A percentile compares a stretch with the other conserved stretches of the same genome.
Conservation (phyloP, 306 rosid species). For the Calophaca sinica region DNA sequence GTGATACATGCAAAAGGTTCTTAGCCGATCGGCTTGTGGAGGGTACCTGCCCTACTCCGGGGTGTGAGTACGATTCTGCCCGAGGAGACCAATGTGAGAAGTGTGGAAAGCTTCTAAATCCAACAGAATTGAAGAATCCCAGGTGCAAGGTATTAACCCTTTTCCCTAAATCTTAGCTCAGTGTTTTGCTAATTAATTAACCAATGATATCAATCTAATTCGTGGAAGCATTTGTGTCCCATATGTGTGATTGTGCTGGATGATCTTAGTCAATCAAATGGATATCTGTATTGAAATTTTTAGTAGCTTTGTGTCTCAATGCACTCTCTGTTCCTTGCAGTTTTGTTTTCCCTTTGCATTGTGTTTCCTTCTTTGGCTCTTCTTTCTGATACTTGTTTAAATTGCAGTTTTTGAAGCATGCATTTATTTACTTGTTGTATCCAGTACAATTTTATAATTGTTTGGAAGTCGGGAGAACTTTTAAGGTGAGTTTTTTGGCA, state of each 20-base stretch:
- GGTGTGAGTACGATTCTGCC: slow-evolving; percentile 90
- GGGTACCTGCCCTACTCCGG: slow-evolving; percentile 82
- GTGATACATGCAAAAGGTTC: slow-evolving; percentile 82
- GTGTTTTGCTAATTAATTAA: slow-evolving; percentile 32
- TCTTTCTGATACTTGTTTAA: not conserved
- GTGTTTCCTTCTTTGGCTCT: slow-evolving; percentile 8
- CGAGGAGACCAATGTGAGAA: slow-evolving; percentile 98
- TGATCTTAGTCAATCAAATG: not conserved
- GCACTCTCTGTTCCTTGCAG: not conserved
- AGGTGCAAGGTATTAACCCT: slow-evolving; percentile 79
- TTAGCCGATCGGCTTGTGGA: slow-evolving; percentile 94
- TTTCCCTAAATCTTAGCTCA: not conserved
- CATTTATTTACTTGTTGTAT: slow-evolving; percentile 19
- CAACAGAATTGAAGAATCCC: slow-evolving; percentile 83
- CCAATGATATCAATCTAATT: not conserved
- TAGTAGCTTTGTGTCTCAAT: slow-evolving; percentile 4
- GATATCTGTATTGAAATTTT: slow-evolving; percentile 1
- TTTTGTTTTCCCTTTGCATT: slow-evolving; percentile 12
- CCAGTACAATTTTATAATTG: slow-evolving; percentile 19
- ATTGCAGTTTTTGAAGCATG: slow-evolving; percentile 16
- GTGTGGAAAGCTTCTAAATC: slow-evolving; percentile 90
- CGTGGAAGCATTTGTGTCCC: slow-evolving; percentile 4
- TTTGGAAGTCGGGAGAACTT: slow-evolving; percentile 27
- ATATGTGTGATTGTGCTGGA: not conserved
- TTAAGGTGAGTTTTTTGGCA: slow-evolving; percentile 24